phyloP scores from a whole-genome alignment of 345 rosid genomes.

The Isatis tinctoria region DNA sequence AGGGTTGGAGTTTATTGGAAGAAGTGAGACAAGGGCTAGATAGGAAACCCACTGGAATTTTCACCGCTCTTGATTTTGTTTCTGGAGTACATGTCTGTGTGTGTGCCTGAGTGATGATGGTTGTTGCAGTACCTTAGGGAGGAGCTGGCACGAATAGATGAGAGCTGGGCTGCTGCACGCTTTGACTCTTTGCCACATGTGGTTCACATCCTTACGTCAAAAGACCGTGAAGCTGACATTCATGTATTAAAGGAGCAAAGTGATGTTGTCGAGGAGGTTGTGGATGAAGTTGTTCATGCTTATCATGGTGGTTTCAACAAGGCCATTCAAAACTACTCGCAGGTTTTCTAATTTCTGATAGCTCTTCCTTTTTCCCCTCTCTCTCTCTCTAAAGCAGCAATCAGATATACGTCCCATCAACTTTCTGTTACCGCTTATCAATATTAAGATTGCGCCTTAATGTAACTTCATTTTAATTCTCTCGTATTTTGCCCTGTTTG shows the following conservation, averaged over 20 bases:
- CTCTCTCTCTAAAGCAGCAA: neutral
- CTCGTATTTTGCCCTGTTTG: conserved; percentile 4
- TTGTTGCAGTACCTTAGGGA: conserved; percentile 73
- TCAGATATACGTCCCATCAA: neutral
- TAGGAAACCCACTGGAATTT: conserved; percentile 1
- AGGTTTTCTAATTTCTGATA: conserved; percentile 46
- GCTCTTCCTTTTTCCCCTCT: neutral
- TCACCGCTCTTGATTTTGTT: neutral
- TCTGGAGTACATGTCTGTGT: conserved; percentile 8
- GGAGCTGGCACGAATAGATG: conserved; percentile 74
- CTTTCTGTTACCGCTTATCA: neutral
- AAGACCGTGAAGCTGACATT: conserved; percentile 84
- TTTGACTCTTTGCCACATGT: conserved; percentile 98
- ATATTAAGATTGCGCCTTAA: neutral
- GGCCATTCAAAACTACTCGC: conserved; percentile 99
- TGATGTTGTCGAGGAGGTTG: conserved; percentile 95
- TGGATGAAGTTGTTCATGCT: conserved; percentile 98
- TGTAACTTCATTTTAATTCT: conserved; percentile 16
- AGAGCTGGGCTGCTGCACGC: conserved; percentile 90
- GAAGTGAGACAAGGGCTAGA: neutral
- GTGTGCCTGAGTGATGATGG: conserved; percentile 26
- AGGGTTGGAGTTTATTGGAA: neutral
- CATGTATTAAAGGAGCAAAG: conserved; percentile 78
- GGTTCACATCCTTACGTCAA: conserved; percentile 89
- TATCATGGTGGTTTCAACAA: conserved; percentile 96